These are phyloP conservation scores for Triangularia verruculosa DNA, from an alignment of 2,329 filamentous ascomycete species.

Conservation along the genomic window DNA sequence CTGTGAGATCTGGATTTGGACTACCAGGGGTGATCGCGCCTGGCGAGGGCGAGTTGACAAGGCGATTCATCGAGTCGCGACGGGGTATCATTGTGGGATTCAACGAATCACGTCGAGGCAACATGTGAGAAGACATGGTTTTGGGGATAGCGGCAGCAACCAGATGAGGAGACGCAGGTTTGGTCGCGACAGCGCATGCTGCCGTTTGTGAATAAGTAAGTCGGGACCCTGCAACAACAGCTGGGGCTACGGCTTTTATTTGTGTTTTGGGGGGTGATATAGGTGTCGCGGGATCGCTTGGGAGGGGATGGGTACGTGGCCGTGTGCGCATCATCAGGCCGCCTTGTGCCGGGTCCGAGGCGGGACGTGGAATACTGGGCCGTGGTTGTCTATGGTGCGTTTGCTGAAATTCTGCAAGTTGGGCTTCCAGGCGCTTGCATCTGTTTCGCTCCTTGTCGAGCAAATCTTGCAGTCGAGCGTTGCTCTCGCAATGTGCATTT, in stretches of 20 bases:
- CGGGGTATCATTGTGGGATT: not conserved
- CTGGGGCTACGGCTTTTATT: slow-evolving; percentile 8
- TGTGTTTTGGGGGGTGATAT: slow-evolving; percentile 3
- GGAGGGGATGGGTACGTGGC: slow-evolving; percentile 17
- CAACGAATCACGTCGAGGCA: not conserved
- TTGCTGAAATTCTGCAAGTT: slow-evolving; percentile 30
- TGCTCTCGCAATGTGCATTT: slow-evolving; percentile 34
- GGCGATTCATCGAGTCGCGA: slow-evolving; percentile 16
- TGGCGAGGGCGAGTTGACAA: slow-evolving; percentile 5
- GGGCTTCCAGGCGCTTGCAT: slow-evolving; percentile 26
- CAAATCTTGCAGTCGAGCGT: slow-evolving; percentile 34
- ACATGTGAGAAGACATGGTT: not conserved
- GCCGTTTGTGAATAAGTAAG: slow-evolving; percentile 25
- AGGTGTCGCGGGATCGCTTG: not conserved
- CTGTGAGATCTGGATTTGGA: slow-evolving; percentile 19
- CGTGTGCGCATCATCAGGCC: slow-evolving; percentile 20
- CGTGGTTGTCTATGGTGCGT: slow-evolving; percentile 23
- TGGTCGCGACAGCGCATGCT: slow-evolving; percentile 4
- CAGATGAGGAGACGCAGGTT: not conserved
- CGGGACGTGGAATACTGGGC: slow-evolving; percentile 19
- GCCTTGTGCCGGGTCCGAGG: slow-evolving; percentile 22
- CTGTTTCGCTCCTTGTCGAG: slow-evolving; percentile 37
- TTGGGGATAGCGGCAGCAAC: not conserved
- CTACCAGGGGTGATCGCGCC: slow-evolving; percentile 9
- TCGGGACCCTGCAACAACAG: slow-evolving; percentile 8